Conservation (phyloP, 495 filamentous ascomycete genomes). For the Daldinia childiae region DNA sequence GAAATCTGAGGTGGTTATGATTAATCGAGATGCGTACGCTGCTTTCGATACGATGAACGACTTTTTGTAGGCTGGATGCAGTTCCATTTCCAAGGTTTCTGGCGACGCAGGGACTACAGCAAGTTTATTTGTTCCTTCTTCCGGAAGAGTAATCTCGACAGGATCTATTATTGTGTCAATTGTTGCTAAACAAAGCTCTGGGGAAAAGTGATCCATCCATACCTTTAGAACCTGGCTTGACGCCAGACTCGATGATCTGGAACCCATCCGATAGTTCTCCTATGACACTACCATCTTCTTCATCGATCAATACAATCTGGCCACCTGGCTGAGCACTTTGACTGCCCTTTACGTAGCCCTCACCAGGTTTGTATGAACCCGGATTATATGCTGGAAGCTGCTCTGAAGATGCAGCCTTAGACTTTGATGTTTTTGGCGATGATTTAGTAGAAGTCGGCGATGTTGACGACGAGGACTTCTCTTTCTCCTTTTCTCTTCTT, state of each 20-base stretch:
- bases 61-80: slow-evolving; percentile 88
- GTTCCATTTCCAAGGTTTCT: slow-evolving; percentile 81
- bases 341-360: slow-evolving; percentile 72
- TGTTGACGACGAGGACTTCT: slow-evolving; percentile 55
- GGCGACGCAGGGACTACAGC: slow-evolving; percentile 77
- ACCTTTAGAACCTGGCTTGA: slow-evolving; percentile 91
- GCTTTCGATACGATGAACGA: slow-evolving; percentile 90
- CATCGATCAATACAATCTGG: slow-evolving; percentile 92
- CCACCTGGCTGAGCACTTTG: slow-evolving; percentile 62
- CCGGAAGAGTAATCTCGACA: slow-evolving; percentile 86
- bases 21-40: slow-evolving; percentile 87
- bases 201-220: slow-evolving; percentile 36
- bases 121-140: slow-evolving; percentile 75
- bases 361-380: slow-evolving; percentile 77
- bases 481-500: slow-evolving; percentile 61
- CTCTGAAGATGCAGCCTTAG: slow-evolving; percentile 53
- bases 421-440: slow-evolving; percentile 49
- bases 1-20: slow-evolving; percentile 85
- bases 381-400: slow-evolving; percentile 77
- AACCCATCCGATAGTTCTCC: slow-evolving; percentile 89
- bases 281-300: slow-evolving; percentile 94
- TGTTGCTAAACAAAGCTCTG: neutral
- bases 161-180: slow-evolving; percentile 67
- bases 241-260: slow-evolving; percentile 74
- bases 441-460: slow-evolving; percentile 51